phyloP scores from a whole-genome alignment of 2,329 filamentous ascomycete species.

The Calonectria hawksworthii region DNA sequence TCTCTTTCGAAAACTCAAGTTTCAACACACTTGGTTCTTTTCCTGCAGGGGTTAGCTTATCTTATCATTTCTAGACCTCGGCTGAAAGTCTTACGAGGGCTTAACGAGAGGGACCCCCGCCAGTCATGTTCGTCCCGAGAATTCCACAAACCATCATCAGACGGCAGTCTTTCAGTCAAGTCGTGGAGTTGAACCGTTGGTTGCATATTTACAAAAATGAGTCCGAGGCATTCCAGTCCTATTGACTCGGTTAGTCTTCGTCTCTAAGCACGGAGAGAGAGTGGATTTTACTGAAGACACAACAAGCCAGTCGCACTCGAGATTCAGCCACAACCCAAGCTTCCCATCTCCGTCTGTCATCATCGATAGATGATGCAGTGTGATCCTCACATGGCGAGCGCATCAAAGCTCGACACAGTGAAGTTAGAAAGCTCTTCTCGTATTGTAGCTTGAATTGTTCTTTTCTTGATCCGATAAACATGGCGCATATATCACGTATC shows the following conservation, averaged over 20 bases:
- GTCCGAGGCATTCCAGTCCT: neutral
- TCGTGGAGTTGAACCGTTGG: neutral
- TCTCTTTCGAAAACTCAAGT: neutral
- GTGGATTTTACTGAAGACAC: neutral
- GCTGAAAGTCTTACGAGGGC: neutral
- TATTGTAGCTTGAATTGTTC: neutral
- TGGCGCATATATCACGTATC: neutral
- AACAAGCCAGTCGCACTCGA: neutral
- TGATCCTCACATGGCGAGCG: neutral
- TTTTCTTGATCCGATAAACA: neutral
- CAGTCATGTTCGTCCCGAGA: neutral
- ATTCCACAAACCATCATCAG: neutral
- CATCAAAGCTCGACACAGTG: neutral
- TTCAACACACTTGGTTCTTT: neutral
- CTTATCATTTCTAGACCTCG: neutral
- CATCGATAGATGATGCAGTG: neutral
- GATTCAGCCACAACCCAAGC: neutral
- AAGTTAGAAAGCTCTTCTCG: neutral
- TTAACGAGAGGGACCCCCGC: neutral
- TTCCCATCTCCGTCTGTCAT: neutral
- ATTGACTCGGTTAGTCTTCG: neutral
- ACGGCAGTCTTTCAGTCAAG: neutral
- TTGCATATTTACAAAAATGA: neutral
- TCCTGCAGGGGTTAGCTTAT: neutral
- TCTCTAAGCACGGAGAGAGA: rapidly evolving